These are phyloP conservation scores for Beauveria rudraprayagi DNA, from an alignment of 2,329 filamentous ascomycete species.

Conservation along the genomic window DNA sequence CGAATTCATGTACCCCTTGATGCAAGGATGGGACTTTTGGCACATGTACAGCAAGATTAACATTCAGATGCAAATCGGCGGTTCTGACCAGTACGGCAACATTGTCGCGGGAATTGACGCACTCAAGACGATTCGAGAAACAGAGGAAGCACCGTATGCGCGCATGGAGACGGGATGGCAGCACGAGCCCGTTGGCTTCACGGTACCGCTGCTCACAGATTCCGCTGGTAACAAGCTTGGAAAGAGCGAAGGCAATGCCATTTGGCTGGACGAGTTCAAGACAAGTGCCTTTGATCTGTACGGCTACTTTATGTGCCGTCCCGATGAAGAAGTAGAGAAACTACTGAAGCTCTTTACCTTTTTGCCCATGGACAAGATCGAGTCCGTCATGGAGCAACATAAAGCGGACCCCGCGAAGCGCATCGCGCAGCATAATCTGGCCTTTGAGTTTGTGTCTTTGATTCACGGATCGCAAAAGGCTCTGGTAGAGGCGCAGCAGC, in stretches of 20 bases:
- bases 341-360: conserved; percentile 91
- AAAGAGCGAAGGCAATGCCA: conserved; percentile 86
- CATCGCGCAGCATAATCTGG: conserved; percentile 73
- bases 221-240: conserved; percentile 84
- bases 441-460: conserved; percentile 71
- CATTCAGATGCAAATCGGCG: conserved; percentile 83
- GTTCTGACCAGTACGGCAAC: conserved; percentile 94
- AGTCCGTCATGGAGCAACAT: conserved; percentile 60
- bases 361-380: conserved; percentile 62
- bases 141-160: conserved; percentile 37
- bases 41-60: conserved; percentile 60
- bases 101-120: conserved; percentile 85
- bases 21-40: conserved; percentile 98
- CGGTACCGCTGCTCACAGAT: conserved; percentile 82
- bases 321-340: conserved; percentile 72
- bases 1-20: conserved; percentile 86
- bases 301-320: conserved; percentile 75
- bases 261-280: conserved; percentile 82
- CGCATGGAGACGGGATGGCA: conserved; percentile 34
- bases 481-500: conserved; percentile 48
- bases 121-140: conserved; percentile 64
- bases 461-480: conserved; percentile 66
- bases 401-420: conserved; percentile 59
- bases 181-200: conserved; percentile 71
- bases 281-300: conserved; percentile 83